Percentiles rank a stretch among this genome's conserved stretches.
Conservation (phyloP, 2,329 filamentous ascomycete species). For the Byssothecium circinans region DNA sequence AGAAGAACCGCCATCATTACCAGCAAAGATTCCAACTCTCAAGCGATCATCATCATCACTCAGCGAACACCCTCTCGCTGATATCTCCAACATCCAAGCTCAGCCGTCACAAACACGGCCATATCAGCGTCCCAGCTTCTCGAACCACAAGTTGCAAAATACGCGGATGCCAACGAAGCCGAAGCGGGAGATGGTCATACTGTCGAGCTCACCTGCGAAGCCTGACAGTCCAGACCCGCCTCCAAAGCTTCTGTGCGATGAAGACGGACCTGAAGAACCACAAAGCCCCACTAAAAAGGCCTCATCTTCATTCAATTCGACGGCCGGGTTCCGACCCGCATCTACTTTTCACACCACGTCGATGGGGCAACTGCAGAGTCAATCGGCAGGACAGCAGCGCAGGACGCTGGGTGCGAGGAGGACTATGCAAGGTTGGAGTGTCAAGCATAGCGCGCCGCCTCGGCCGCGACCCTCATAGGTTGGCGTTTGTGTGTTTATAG, state of each 20-base stretch:
- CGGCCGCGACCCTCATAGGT: slow-evolving; percentile 22
- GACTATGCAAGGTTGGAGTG: slow-evolving; percentile 55
- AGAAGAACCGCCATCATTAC: slow-evolving; percentile 1
- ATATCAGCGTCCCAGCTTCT: slow-evolving; percentile 28
- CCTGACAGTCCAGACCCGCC: slow-evolving; percentile 18
- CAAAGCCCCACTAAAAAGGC: slow-evolving; percentile 14
- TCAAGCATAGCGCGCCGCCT: slow-evolving; percentile 38
- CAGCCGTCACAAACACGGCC: slow-evolving; percentile 12
- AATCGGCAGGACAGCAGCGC: slow-evolving; percentile 33
- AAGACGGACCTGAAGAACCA: slow-evolving; percentile 8
- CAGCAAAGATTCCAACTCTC: slow-evolving; percentile 11
- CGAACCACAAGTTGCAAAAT: slow-evolving; percentile 34
- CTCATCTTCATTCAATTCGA: neutral
- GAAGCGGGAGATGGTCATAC: slow-evolving; percentile 49
- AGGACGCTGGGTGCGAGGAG: slow-evolving; percentile 55
- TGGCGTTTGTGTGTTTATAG: neutral
- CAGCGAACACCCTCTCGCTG: slow-evolving; percentile 23
- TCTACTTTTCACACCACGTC: slow-evolving; percentile 50
- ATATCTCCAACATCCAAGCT: slow-evolving; percentile 37
- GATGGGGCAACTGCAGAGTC: slow-evolving; percentile 34
- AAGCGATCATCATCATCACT: slow-evolving; percentile 25
- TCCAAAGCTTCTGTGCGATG: slow-evolving; percentile 4
- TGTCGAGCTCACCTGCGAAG: slow-evolving; percentile 48
- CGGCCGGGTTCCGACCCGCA: slow-evolving; percentile 37
- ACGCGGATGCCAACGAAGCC: slow-evolving; percentile 39